Evolutionary conservation across 2,329 filamentous ascomycete species (phyloP).

Genomic region (Neobulgaria alba): DNA sequence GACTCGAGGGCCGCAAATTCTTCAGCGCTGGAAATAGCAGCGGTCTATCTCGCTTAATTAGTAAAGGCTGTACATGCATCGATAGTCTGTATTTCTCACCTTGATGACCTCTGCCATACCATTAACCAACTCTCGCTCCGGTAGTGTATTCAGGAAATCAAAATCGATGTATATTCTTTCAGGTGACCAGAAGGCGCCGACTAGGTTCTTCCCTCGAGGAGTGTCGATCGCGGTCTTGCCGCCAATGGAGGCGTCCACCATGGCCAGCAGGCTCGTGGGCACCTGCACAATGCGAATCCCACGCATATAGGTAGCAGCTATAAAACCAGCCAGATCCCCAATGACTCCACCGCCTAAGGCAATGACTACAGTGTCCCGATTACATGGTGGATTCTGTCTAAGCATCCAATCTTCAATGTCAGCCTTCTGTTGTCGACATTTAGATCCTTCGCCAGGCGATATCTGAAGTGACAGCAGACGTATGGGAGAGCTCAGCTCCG

Average conservation of each 20-base stretch:
- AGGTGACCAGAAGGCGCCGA: conserved; percentile 96
- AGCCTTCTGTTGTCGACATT: conserved; percentile 86
- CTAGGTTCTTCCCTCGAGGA: conserved; percentile 88
- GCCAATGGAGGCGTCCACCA: conserved; percentile 98
- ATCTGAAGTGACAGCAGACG: conserved; percentile 81
- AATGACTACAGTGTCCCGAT: conserved; percentile 88
- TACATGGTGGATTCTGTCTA: conserved; percentile 65
- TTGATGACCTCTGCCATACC: conserved; percentile 98
- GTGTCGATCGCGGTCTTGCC: conserved; percentile 98
- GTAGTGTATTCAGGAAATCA: conserved; percentile 81
- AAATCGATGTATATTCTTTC: conserved; percentile 91
- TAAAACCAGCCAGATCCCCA: conserved; percentile 95
- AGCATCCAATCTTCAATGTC: conserved; percentile 98
- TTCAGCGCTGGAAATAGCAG: conserved; percentile 85
- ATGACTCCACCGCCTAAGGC: conserved; percentile 94
- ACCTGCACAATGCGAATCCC: conserved; percentile 95
- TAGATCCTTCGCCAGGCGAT: conserved; percentile 86
- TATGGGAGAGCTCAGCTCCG: conserved; percentile 35
- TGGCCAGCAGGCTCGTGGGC: conserved; percentile 85
- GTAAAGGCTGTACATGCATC: not conserved
- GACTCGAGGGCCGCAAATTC: conserved; percentile 84
- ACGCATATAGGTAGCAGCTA: conserved; percentile 97
- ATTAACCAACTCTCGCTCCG: conserved; percentile 89
- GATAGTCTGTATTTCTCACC: not conserved
- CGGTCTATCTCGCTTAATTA: conserved; percentile 44